phyloP scores from a whole-genome alignment of 1,284 basidiomycete species.

The Malassezia globosa region DNA sequence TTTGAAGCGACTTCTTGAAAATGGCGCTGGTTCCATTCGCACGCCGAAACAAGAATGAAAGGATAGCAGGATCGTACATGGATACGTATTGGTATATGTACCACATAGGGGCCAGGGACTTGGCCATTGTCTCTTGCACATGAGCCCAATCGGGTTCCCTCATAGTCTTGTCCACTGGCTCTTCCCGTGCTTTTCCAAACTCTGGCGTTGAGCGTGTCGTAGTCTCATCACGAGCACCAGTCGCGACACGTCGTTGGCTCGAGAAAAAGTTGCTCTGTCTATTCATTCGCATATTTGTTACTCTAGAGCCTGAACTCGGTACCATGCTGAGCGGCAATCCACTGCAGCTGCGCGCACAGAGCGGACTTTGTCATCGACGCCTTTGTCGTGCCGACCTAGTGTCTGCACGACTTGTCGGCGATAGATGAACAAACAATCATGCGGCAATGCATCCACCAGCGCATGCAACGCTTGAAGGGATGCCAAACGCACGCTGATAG shows the following conservation, averaged over 20 bases:
- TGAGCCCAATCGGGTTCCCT: too few relatives aligned
- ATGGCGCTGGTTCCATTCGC: conserved; percentile 12
- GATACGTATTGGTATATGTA: too few relatives aligned
- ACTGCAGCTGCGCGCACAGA: conserved; percentile 30
- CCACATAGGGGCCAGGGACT: too few relatives aligned
- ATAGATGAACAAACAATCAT: conserved; percentile 64
- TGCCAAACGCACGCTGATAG: conserved; percentile 58
- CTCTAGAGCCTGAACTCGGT: conserved; percentile 6
- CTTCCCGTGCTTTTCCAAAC: too few relatives aligned
- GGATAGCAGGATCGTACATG: too few relatives aligned
- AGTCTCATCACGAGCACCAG: neutral
- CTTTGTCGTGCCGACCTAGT: conserved; percentile 50
- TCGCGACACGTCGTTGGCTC: too few relatives aligned
- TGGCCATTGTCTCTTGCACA: too few relatives aligned
- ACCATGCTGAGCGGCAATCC: conserved; percentile 36
- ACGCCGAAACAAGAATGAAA: too few relatives aligned
- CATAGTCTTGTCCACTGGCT: too few relatives aligned
- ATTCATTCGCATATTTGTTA: neutral
- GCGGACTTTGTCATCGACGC: conserved; percentile 35
- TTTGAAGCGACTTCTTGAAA: conserved; percentile 29
- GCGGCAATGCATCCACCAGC: conserved; percentile 64
- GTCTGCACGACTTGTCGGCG: conserved; percentile 63
- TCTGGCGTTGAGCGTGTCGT: too few relatives aligned
- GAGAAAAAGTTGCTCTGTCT: neutral
- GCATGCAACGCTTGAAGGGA: conserved; percentile 64